These are phyloP conservation scores for Fraxinus greggii DNA, from an alignment of 305 asterid genomes.

Conservation along the genomic window DNA sequence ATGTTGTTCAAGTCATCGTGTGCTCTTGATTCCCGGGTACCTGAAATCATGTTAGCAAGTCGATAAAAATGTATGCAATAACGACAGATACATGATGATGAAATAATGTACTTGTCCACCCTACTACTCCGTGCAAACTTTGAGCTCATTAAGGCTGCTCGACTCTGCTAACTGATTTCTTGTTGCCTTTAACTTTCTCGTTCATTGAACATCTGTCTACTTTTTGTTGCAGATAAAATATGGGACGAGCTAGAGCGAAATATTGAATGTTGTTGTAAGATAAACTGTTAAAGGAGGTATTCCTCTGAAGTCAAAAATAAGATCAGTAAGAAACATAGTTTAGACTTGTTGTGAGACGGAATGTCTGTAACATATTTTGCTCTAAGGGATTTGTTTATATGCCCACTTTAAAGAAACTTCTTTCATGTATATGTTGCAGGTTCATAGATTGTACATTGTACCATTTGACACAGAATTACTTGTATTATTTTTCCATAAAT, in stretches of 20 bases:
- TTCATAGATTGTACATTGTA: slow-evolving; percentile 23
- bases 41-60: neutral
- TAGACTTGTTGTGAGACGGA: neutral
- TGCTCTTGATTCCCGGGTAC: slow-evolving; percentile 32
- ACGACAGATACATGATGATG: neutral
- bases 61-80: neutral
- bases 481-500: neutral
- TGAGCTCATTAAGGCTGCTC: neutral
- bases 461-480: slow-evolving; percentile 10
- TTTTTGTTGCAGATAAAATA: slow-evolving; percentile 4
- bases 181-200: neutral
- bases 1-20: slow-evolving; percentile 13
- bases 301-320: neutral
- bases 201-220: neutral
- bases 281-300: neutral
- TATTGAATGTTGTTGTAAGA: neutral
- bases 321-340: neutral
- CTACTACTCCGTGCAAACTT: neutral
- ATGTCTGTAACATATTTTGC: slow-evolving; percentile 7
- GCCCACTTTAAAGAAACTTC: neutral
- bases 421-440: slow-evolving; percentile 16
- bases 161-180: slow-evolving; percentile 4
- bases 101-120: neutral
- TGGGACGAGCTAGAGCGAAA: neutral
- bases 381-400: neutral